Percentiles rank a stretch among this genome's conserved stretches.
These are phyloP conservation scores for Hordeum vulgare DNA, from an alignment of 176 grass and related monocot genomes.

Conservation along the genomic window MorexV3_pseudomolecules_assembly NC_058522.1:91593669-91594168, in stretches of 20 bases:
- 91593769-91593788: constrained; percentile 19
- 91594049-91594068: neutral
- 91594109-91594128: too few species aligned
- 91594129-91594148: too few species aligned
- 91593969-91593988: constrained; percentile 4
- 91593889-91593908: neutral
- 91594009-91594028: neutral
- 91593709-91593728: neutral
- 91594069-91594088: too few species aligned
- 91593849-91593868: constrained; percentile 19
- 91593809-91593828: constrained; percentile 14
- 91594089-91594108: too few species aligned
- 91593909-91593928: constrained; percentile 2
- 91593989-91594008: neutral
- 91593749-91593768: constrained; percentile 12
- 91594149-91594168: too few species aligned
- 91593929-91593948: neutral
- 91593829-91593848: constrained; percentile 14
- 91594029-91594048: neutral
- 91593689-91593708: too few species aligned
- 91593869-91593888: neutral
- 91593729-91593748: neutral
- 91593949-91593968: neutral
- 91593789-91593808: constrained; percentile 5
- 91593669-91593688: too few species aligned